phyloP scores from a whole-genome alignment of 352 stramenopile genomes.

The Phytophthora melonis region DNA sequence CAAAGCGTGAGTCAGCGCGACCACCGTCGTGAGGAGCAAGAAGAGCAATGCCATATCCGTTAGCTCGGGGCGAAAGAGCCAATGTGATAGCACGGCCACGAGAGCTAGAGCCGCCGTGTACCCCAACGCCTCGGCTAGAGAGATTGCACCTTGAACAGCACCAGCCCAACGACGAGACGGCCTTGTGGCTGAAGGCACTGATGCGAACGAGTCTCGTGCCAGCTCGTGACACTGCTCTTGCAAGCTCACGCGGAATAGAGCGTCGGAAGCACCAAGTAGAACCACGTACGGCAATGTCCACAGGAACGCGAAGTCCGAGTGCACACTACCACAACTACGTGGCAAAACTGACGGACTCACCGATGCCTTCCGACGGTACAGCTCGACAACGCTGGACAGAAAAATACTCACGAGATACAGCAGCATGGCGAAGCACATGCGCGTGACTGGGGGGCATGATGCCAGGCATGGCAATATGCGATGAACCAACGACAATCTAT shows the following conservation, averaged over 20 bases:
- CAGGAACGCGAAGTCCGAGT: constrained; percentile 59
- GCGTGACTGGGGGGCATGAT: constrained; percentile 31
- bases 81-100: constrained; percentile 59
- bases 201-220: constrained; percentile 20
- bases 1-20: constrained; percentile 65
- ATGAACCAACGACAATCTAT: constrained; percentile 3
- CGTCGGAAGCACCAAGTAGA: constrained; percentile 63
- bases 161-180: constrained; percentile 47
- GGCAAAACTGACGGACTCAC: constrained; percentile 22
- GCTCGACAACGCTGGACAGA: constrained; percentile 76
- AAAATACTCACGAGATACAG: constrained; percentile 76
- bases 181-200: not conserved
- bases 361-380: constrained; percentile 68
- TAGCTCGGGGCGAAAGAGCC: constrained; percentile 61
- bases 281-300: constrained; percentile 70
- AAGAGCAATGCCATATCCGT: constrained; percentile 75
- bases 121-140: constrained; percentile 64
- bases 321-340: constrained; percentile 33
- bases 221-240: constrained; percentile 64
- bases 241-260: constrained; percentile 69
- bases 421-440: constrained; percentile 63
- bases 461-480: constrained; percentile 20
- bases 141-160: constrained; percentile 55
- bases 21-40: constrained; percentile 65
- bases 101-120: constrained; percentile 62